Percentiles rank a stretch among this genome's conserved stretches.
phyloP scores from a whole-genome alignment of 2,329 filamentous ascomycete species.

The Sordariomycetes sp. region DNA sequence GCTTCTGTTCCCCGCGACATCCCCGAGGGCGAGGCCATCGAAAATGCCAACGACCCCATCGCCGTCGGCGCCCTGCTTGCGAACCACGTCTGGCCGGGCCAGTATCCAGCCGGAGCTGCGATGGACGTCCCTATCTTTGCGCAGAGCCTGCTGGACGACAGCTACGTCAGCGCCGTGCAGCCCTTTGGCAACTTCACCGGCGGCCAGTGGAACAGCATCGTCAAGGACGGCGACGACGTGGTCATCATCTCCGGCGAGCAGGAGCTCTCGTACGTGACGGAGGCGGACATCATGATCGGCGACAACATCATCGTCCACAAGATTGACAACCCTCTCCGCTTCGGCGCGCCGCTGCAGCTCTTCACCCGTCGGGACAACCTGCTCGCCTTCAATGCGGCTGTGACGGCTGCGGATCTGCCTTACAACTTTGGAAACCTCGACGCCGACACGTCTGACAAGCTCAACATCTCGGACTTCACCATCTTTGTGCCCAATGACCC shows the following conservation, averaged over 20 bases:
- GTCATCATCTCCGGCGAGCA: slow-evolving; percentile 22
- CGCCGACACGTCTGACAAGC: slow-evolving; percentile 5
- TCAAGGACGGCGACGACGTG: slow-evolving; percentile 18
- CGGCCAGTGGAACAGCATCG: slow-evolving; percentile 23
- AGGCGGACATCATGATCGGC: slow-evolving; percentile 19
- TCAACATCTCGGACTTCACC: slow-evolving; percentile 20
- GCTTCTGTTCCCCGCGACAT: slow-evolving; percentile 18
- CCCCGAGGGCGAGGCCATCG: slow-evolving; percentile 21
- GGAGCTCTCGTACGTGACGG: slow-evolving; percentile 19
- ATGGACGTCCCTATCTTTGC: slow-evolving; percentile 18
- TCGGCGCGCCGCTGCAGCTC: slow-evolving; percentile 18
- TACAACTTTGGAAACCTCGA: slow-evolving; percentile 15
- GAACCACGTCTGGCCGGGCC: slow-evolving; percentile 20
- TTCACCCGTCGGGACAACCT: slow-evolving; percentile 17
- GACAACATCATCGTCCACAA: slow-evolving; percentile 19
- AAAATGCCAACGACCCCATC: slow-evolving; percentile 16
- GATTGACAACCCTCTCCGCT: slow-evolving; percentile 15
- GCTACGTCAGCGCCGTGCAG: slow-evolving; percentile 19
- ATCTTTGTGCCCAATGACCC: slow-evolving; percentile 17
- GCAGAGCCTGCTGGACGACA: slow-evolving; percentile 17
- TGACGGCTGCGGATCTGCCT: slow-evolving; percentile 14
- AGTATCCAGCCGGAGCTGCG: slow-evolving; percentile 16
- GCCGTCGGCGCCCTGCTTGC: slow-evolving; percentile 19
- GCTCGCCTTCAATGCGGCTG: slow-evolving; percentile 17
- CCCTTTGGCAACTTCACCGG: slow-evolving; percentile 26